Base-by-base conservation (phyloP, 2,329 filamentous ascomycete genomes). In the Cyclaneusma minus region DNA sequence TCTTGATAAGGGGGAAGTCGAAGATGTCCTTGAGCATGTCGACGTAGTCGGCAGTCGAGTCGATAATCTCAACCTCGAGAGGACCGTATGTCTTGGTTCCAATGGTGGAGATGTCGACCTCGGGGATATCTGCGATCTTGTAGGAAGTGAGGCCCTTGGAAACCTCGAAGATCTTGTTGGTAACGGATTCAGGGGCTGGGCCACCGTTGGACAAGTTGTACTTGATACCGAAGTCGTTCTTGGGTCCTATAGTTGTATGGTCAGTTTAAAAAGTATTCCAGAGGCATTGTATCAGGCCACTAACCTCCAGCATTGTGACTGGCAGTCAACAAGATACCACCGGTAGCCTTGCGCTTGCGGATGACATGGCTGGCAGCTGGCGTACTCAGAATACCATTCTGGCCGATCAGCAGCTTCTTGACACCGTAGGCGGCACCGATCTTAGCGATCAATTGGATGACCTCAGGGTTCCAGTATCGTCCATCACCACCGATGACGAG, bases 1-100 rank as follows among this genome's bases (percentile, higher is more conserved):
- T 75, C 63, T 83, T 87, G 66, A 98, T 98, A 39, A 93, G 63
- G 47, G 81, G 71, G 49, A 98, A 98, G 57, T 98, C 87, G 53
- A 98, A 98, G 55, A 95, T 98, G 40, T 89, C 81, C 68, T 94
- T 94, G 54, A 98, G 69, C 80, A 94, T 93, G 40, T 75, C 65
- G 34, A 87, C 66, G 52, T 98, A 98, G 60, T 95, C 89, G 45
- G 76, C 64, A 11, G 79, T 85, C 43, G 85, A 91, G 61, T 95
- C 82, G 41, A 98, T 75, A 42, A 98, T 72, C 62, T 98, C 89
- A 23, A 98, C 83, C 55, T 95, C 85, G 35, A 98, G 69, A 28
- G 65, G 56, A 34, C 84, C 87, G 49, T 91, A 92, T 36, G 66
- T 83, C 56, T 80, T 71, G 38, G 74, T 78, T 48, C 89, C 89